phyloP scores from a whole-genome alignment of 1,284 basidiomycete species.

The Cystobasidiaceae sp. region DNA sequence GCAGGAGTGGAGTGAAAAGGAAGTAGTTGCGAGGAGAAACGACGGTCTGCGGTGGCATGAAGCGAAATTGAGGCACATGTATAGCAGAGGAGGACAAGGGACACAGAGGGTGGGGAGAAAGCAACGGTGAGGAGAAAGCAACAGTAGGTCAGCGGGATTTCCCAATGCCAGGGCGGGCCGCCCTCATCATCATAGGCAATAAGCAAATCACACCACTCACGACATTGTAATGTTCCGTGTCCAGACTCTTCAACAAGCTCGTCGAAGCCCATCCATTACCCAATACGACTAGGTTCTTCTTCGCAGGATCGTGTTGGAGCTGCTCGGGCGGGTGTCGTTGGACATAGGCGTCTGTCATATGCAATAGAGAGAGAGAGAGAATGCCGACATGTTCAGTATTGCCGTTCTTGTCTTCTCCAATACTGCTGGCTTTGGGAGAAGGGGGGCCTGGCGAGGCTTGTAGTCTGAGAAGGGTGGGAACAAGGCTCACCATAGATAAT shows the following conservation, averaged over 20 bases:
- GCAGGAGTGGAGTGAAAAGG: constrained; percentile 91
- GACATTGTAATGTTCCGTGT: constrained; percentile 92
- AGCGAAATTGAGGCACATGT: too few relatives aligned
- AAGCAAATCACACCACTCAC: constrained; percentile 53
- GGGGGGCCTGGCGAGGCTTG: too few relatives aligned
- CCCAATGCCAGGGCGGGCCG: too few relatives aligned
- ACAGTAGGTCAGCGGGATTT: too few relatives aligned
- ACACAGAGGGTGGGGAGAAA: too few relatives aligned
- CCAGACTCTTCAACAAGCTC: constrained; percentile 77
- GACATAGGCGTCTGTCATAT: constrained; percentile 58
- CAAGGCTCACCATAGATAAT: constrained; percentile 38
- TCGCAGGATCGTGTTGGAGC: constrained; percentile 75
- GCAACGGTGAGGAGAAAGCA: not conserved
- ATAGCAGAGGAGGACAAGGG: too few relatives aligned
- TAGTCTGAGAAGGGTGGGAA: not conserved
- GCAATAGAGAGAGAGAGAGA: too few relatives aligned
- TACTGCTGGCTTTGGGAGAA: too few relatives aligned
- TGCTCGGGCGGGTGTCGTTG: constrained; percentile 74
- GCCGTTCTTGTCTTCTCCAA: too few relatives aligned
- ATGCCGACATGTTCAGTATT: too few relatives aligned
- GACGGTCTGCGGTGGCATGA: constrained; percentile 50
- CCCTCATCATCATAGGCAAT: not conserved
- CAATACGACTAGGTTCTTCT: constrained; percentile 89
- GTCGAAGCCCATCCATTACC: constrained; percentile 96
- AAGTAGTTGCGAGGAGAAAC: constrained; percentile 93